These are phyloP conservation scores for Acrodontium crateriforme DNA, from an alignment of 2,329 filamentous ascomycete species.

Conservation along the genomic window DNA sequence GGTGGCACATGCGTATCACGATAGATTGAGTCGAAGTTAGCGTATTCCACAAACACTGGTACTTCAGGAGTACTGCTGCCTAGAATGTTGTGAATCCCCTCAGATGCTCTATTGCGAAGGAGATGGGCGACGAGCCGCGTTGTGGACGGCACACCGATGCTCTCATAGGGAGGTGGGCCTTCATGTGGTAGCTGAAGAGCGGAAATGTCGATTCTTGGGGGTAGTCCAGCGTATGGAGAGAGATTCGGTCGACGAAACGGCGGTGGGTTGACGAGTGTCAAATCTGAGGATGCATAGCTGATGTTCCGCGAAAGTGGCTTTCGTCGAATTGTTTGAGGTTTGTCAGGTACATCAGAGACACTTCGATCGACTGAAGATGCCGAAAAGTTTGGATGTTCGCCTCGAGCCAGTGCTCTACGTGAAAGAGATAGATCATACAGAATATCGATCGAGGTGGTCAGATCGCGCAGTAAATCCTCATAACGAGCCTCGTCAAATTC, in stretches of 20 bases:
- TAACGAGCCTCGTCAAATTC: constrained; percentile 52
- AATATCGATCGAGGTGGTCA: constrained; percentile 66
- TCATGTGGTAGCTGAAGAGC: constrained; percentile 32
- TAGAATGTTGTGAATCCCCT: constrained; percentile 22
- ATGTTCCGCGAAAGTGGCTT: constrained; percentile 9
- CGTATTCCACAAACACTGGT: constrained; percentile 59
- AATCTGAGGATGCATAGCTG: constrained; percentile 25
- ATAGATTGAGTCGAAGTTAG: constrained; percentile 35
- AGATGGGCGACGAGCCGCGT: constrained; percentile 34
- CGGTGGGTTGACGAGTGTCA: constrained; percentile 29
- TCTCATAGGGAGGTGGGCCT: constrained; percentile 36
- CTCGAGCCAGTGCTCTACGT: constrained; percentile 32
- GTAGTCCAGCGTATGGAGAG: constrained; percentile 24
- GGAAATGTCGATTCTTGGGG: constrained; percentile 29
- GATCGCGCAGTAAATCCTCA: constrained; percentile 57
- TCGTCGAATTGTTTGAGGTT: constrained; percentile 3
- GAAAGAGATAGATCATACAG: constrained; percentile 63
- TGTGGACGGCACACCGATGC: constrained; percentile 29
- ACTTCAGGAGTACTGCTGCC: constrained; percentile 23
- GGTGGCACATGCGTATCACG: constrained; percentile 33
- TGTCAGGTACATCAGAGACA: constrained; percentile 1
- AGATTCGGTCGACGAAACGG: constrained; percentile 15
- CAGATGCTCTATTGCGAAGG: constrained; percentile 13
- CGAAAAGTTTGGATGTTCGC: constrained; percentile 22
- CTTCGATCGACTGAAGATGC: constrained; percentile 1